Base-by-base conservation (phyloP, 202 grass and related monocot species). In the Schoenoplectus triqueter region DNA sequence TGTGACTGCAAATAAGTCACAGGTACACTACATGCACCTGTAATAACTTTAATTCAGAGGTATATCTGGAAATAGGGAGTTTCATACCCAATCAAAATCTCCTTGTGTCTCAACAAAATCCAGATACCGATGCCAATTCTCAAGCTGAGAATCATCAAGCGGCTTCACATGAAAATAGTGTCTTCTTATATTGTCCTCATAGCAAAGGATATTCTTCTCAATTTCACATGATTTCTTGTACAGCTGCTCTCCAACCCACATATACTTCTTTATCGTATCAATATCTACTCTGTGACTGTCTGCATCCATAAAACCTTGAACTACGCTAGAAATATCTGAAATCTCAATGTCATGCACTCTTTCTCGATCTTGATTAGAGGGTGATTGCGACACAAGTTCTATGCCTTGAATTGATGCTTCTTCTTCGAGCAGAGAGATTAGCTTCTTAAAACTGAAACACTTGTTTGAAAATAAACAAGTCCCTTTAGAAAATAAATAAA, bases 11-110 rank as follows among this genome's bases (percentile, higher is more conserved):
- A 31, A 31, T 51, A 15, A 70, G 15, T 50, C 70, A 52, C 0
- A 17, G 1, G 45, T 74, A 74, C 18, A 51, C 18, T 57, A 56
- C 10, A 57, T 77, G 9, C 73, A 76, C 49, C 19, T 77, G 73
- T 1, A 15, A 76, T 55, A 76, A 50, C 51, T 21, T 56, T 51
- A 1, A 39, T 77, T 40, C 10, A 77, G 73, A 9, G 10, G 5
- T 21, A 56, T 56, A 77, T 56, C 2, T 57, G 21, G 51, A 77
- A 57, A 56, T 77, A 56, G 21, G n/a, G 51, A 56, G 51, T 40
- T 77, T 15, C 55, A 63, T 97, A 94, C 95, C 95, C 95, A 97
- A 80, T 97, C 91, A 92, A 97, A 97, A 92, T 97, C 92, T 15
- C 89, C 92, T 87, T 95, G 83, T 51, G 86, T 93, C 85, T 95